Evolutionary conservation across 2,329 filamentous ascomycete species (phyloP).

Genomic region (Xylariaceae sp.): DNA sequence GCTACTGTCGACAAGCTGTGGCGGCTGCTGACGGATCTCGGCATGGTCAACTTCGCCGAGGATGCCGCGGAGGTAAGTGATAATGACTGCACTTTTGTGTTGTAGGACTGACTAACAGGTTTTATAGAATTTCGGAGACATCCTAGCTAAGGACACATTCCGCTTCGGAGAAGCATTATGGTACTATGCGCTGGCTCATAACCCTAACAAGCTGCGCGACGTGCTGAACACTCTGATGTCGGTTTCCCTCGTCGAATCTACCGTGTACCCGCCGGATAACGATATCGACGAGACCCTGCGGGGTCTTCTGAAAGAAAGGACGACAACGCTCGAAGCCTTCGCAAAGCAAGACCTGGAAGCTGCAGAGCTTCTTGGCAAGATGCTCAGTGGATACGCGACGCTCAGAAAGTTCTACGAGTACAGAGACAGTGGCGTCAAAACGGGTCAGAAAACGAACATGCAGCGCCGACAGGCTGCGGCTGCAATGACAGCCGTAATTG

Average conservation of each 20-base stretch:
- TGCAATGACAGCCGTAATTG: constrained; percentile 75
- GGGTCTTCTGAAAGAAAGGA: constrained; percentile 65
- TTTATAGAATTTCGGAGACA: constrained; percentile 72
- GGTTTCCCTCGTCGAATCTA: constrained; percentile 79
- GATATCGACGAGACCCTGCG: constrained; percentile 70
- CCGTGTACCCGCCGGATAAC: constrained; percentile 64
- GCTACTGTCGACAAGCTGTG: constrained; percentile 77
- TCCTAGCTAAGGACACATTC: constrained; percentile 64
- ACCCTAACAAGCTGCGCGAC: constrained; percentile 70
- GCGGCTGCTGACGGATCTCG: constrained; percentile 68
- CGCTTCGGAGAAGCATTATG: constrained; percentile 82
- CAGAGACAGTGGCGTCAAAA: constrained; percentile 56
- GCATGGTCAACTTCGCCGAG: constrained; percentile 72
- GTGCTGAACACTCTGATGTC: constrained; percentile 83
- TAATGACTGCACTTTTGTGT: background rate
- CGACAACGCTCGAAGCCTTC: constrained; percentile 63
- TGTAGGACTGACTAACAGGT: constrained; percentile 25
- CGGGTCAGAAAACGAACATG: constrained; percentile 46
- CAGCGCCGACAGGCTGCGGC: constrained; percentile 64
- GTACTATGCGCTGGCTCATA: constrained; percentile 85
- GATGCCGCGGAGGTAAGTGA: constrained; percentile 71
- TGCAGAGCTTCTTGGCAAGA: constrained; percentile 74
- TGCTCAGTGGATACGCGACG: constrained; percentile 88
- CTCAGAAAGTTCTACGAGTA: constrained; percentile 84
- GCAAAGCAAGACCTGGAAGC: constrained; percentile 73